Percentiles rank a stretch among this genome's conserved stretches.
These are phyloP conservation scores for Chrysanthemum seticuspe DNA, from an alignment of 129 eudicot species.

Conservation along the genomic window DNA sequence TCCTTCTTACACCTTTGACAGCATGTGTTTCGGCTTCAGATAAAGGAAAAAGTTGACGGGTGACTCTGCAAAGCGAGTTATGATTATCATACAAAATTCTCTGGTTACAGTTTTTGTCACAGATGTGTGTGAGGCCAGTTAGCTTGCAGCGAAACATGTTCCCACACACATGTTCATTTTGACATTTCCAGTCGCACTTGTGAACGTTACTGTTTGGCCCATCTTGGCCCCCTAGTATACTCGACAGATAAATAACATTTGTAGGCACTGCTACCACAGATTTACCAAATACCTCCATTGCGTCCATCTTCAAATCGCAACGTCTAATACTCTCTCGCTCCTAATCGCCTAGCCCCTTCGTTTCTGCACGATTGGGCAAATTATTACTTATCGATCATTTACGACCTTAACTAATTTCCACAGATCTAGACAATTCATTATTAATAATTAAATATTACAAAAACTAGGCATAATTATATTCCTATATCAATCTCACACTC, in stretches of 20 bases:
- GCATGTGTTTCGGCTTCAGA: slow-evolving; percentile 76
- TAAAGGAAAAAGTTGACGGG: slow-evolving; percentile 78
- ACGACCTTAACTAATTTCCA: not conserved
- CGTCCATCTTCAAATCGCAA: slow-evolving; percentile 16
- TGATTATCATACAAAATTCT: slow-evolving; percentile 88
- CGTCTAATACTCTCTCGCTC: slow-evolving; percentile 18
- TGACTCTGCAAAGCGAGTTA: slow-evolving; percentile 91
- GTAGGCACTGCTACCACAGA: slow-evolving; percentile 71
- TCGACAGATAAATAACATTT: slow-evolving; percentile 87
- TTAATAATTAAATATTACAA: too few relatives aligned
- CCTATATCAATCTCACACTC: too few relatives aligned
- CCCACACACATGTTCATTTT: slow-evolving; percentile 86
- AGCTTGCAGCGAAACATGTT: slow-evolving; percentile 91
- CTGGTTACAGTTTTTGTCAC: slow-evolving; percentile 99
- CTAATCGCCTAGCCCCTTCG: slow-evolving; percentile 7
- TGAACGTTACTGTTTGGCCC: slow-evolving; percentile 64
- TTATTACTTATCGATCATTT: not conserved
- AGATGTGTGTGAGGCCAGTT: slow-evolving; percentile 89
- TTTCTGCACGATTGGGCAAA: slow-evolving; percentile 27
- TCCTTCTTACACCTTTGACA: slow-evolving; percentile 93
- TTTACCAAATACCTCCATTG: slow-evolving; percentile 94
- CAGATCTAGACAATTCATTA: too few relatives aligned
- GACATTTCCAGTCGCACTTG: slow-evolving; percentile 99
- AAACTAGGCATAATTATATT: too few relatives aligned
- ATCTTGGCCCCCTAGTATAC: slow-evolving; percentile 91